A percentile compares a stretch with the other conserved stretches of the same genome.
Evolutionary conservation across 139 green algal species (phyloP).

Genomic region (Picochlorum sp.): DNA sequence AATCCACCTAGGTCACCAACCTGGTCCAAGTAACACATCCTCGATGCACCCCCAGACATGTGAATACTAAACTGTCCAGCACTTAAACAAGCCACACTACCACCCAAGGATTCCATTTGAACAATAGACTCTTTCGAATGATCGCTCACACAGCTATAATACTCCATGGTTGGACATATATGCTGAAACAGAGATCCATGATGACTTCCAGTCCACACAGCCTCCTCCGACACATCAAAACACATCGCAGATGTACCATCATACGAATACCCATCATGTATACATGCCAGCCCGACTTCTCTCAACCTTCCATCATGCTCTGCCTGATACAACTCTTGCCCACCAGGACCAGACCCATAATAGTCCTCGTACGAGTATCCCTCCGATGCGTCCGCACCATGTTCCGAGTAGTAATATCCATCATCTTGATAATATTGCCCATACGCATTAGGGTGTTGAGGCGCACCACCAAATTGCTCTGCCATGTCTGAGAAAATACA

Average conservation of each 20-base stretch:
- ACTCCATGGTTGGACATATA: slow-evolving; percentile 28
- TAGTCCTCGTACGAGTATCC: too few species aligned
- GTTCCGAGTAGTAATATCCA: too few species aligned
- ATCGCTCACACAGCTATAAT: slow-evolving; percentile 34
- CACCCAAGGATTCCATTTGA: slow-evolving; percentile 33
- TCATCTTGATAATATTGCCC: too few species aligned
- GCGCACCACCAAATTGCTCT: too few species aligned
- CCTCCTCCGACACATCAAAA: slow-evolving; percentile 26
- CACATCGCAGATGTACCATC: slow-evolving; percentile 4
- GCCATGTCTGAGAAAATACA: too few species aligned
- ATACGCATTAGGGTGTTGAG: too few species aligned
- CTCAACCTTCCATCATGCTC: not conserved
- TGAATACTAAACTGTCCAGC: slow-evolving; percentile 26
- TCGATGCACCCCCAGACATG: slow-evolving; percentile 20
- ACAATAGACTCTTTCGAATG: slow-evolving; percentile 21
- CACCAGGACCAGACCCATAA: too few species aligned
- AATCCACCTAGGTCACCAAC: slow-evolving; percentile 18
- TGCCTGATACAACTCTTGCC: too few species aligned
- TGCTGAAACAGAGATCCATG: slow-evolving; percentile 35
- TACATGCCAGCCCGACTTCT: not conserved
- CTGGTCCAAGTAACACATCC: slow-evolving; percentile 20
- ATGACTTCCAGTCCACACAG: slow-evolving; percentile 34
- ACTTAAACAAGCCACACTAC: slow-evolving; percentile 31
- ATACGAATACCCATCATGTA: not conserved
- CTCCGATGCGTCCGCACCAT: too few species aligned